phyloP scores from a whole-genome alignment of 192 early-diverging fungal species.

The Dimargaris cristalligena region DNA sequence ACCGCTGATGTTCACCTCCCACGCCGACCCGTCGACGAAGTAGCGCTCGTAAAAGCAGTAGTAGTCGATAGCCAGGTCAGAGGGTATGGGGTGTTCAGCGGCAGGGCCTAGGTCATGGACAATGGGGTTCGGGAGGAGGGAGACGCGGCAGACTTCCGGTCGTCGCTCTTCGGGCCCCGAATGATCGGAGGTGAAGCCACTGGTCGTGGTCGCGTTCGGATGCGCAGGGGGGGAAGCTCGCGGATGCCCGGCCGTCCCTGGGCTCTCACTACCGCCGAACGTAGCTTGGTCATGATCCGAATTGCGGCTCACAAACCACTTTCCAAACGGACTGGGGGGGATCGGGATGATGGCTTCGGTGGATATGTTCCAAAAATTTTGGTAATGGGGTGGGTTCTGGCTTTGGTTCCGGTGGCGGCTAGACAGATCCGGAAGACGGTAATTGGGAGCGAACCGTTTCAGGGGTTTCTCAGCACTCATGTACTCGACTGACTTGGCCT shows the following conservation, averaged over 20 bases:
- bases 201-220: too few relatives aligned
- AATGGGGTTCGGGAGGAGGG: background rate
- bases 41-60: conserved; percentile 9
- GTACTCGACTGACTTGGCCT: conserved; percentile 5
- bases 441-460: background rate
- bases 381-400: too few relatives aligned
- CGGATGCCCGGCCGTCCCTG: background rate
- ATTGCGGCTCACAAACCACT: conserved; percentile 3
- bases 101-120: background rate
- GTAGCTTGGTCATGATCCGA: background rate
- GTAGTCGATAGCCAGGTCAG: conserved; percentile 3
- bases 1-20: conserved; percentile 6
- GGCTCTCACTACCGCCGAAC: background rate
- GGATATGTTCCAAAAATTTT: too few relatives aligned
- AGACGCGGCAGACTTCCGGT: background rate
- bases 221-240: background rate
- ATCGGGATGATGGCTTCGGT: background rate
- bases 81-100: background rate
- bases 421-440: background rate
- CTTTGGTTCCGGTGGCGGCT: too few relatives aligned
- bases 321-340: conserved; percentile 3
- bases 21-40: background rate
- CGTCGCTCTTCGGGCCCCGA: background rate
- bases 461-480: background rate
- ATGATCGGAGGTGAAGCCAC: background rate